phyloP scores from a whole-genome alignment of 1,284 basidiomycete species.

The Papiliotrema nemorosa region DNA sequence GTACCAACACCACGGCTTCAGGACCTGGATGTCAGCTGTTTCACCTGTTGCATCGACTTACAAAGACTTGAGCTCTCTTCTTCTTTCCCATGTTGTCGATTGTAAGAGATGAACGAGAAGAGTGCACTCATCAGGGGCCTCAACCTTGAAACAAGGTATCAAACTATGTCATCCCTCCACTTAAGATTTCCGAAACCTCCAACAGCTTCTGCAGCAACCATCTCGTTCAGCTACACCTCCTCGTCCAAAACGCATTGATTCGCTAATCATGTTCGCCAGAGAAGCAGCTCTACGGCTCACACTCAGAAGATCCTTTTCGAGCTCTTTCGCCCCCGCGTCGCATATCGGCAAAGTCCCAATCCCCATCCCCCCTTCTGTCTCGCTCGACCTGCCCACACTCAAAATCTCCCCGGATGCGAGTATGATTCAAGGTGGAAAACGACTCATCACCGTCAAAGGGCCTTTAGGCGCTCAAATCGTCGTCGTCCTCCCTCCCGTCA shows the following conservation, averaged over 20 bases:
- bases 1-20: conserved; percentile 97
- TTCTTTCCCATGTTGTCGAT: conserved; percentile 45
- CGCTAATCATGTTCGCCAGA: too few relatives aligned
- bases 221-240: background rate
- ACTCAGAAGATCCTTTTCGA: background rate
- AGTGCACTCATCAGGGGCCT: background rate
- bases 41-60: conserved; percentile 17
- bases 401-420: conserved; percentile 49
- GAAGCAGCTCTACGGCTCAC: too few relatives aligned
- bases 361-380: conserved; percentile 62
- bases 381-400: conserved; percentile 33
- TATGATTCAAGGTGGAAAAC: conserved; percentile 21
- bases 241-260: background rate
- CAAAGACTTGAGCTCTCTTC: conserved; percentile 47
- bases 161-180: background rate
- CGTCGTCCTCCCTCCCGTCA: conserved; percentile 63
- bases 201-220: too few relatives aligned
- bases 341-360: conserved; percentile 82
- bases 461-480: conserved; percentile 71
- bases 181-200: background rate
- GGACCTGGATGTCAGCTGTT: conserved; percentile 55
- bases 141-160: background rate
- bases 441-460: conserved; percentile 57
- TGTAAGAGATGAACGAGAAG: background rate
- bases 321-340: conserved; percentile 24